These are phyloP conservation scores for Colletotrichum salicis DNA, from an alignment of 2,329 filamentous ascomycete species.

Conservation along the genomic window DNA sequence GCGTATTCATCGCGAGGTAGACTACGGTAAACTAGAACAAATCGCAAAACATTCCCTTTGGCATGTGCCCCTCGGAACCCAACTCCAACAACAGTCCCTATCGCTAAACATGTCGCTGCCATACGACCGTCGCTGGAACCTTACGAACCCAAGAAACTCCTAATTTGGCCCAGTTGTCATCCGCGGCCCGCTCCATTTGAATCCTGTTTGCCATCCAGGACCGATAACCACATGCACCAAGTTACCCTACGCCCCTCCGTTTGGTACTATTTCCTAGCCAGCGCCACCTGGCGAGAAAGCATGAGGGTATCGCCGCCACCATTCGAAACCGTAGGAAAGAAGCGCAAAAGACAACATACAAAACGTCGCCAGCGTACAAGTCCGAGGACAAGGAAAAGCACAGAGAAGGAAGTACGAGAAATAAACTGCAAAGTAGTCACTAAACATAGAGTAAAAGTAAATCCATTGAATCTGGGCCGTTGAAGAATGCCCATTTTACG, in stretches of 20 bases:
- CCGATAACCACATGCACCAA: conserved; percentile 1
- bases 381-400: neutral
- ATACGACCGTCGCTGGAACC: conserved; percentile 1
- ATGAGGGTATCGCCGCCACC: conserved; percentile 32
- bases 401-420: neutral
- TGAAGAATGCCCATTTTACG: conserved; percentile 13
- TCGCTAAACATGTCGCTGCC: conserved; percentile 4
- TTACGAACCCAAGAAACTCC: conserved; percentile 15
- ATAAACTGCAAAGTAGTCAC: neutral
- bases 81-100: conserved; percentile 20
- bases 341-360: neutral
- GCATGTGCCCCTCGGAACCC: conserved; percentile 11
- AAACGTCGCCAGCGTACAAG: conserved; percentile 20
- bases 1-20: conserved; percentile 13
- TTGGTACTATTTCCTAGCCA: conserved; percentile 28
- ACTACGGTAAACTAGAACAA: conserved; percentile 3
- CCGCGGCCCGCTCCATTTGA: conserved; percentile 7
- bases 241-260: neutral
- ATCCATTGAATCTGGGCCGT: conserved; percentile 2
- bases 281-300: conserved; percentile 35
- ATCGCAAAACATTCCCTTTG: conserved; percentile 1
- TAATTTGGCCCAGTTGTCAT: conserved; percentile 7
- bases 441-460: neutral
- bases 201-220: conserved; percentile 32
- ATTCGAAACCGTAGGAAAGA: conserved; percentile 2